A percentile compares a stretch with the other conserved stretches of the same genome.
Conservation (phyloP, 495 filamentous ascomycete genomes). For the Hyaloscypha hepaticicola region DNA sequence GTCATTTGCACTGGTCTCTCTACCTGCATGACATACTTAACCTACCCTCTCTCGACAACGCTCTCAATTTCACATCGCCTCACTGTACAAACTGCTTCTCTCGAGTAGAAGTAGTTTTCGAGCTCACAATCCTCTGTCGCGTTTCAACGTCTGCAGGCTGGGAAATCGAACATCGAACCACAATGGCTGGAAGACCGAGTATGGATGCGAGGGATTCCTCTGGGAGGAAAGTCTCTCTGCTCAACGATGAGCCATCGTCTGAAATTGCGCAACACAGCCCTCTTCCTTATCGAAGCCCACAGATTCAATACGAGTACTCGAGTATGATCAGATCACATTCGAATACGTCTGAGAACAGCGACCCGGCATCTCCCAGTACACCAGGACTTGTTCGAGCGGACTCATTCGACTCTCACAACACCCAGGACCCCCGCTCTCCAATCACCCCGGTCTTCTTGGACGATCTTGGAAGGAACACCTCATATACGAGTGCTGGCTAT, state of each 20-base stretch:
- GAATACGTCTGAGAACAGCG: constrained; percentile 32
- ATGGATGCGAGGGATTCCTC: constrained; percentile 52
- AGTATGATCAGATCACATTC: constrained; percentile 32
- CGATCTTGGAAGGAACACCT: constrained; percentile 33
- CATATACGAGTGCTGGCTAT: constrained; percentile 22
- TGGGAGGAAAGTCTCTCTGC: constrained; percentile 50
- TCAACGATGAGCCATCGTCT: constrained; percentile 48
- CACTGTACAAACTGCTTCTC: not conserved
- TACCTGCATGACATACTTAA: not conserved
- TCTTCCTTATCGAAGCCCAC: constrained; percentile 9
- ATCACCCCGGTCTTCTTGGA: constrained; percentile 43
- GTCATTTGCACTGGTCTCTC: not conserved
- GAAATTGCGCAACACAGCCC: not conserved
- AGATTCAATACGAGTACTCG: constrained; percentile 5
- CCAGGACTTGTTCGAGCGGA: constrained; percentile 51
- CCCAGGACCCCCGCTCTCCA: constrained; percentile 48
- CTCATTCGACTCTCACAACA: constrained; percentile 54
- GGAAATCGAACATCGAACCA: not conserved
- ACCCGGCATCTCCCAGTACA: constrained; percentile 42
- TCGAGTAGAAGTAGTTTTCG: not conserved
- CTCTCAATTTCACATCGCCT: not conserved
- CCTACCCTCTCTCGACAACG: not conserved
- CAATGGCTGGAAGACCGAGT: constrained; percentile 24
- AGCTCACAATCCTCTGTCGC: not conserved
- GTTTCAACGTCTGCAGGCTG: not conserved